phyloP scores from a whole-genome alignment of 1,139 yeast genomes.

The Debaryomycetaceae sp. region DNA sequence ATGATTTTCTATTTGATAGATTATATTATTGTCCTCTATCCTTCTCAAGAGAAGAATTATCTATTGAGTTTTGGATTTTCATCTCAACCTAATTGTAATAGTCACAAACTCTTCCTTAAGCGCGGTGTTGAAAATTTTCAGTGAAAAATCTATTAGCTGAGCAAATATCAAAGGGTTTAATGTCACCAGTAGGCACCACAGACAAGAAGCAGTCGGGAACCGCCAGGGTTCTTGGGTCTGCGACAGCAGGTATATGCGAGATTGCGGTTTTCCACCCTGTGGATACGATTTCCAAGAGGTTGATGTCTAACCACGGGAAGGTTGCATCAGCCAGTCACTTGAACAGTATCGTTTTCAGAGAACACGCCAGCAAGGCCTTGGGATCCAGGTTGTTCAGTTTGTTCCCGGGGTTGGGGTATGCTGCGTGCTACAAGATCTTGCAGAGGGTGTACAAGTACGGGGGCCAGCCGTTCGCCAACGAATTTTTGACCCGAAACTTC shows the following conservation, averaged over 20 bases:
- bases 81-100: background rate
- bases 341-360: conserved; percentile 82
- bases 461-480: conserved; percentile 98
- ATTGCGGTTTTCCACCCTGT: conserved; percentile 98
- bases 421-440: conserved; percentile 93
- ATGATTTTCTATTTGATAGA: background rate
- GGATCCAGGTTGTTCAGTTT: conserved; percentile 73
- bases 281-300: conserved; percentile 95
- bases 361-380: conserved; percentile 69
- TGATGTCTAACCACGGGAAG: conserved; percentile 89
- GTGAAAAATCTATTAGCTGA: background rate
- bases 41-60: background rate
- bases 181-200: conserved; percentile 49
- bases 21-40: background rate
- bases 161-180: conserved; percentile 11
- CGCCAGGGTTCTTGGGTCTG: conserved; percentile 94
- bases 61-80: too few species aligned
- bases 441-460: conserved; percentile 99
- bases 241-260: conserved; percentile 96
- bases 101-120: conserved; percentile 4
- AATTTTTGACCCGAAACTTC: conserved; percentile 76
- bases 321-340: conserved; percentile 62
- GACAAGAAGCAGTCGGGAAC: conserved; percentile 86
- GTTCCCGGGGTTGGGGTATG: conserved; percentile 98
- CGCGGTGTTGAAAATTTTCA: conserved; percentile 17